These are phyloP conservation scores for Cordyceps fumosorosea DNA, from an alignment of 2,329 filamentous ascomycete species.

Conservation along the genomic window DNA sequence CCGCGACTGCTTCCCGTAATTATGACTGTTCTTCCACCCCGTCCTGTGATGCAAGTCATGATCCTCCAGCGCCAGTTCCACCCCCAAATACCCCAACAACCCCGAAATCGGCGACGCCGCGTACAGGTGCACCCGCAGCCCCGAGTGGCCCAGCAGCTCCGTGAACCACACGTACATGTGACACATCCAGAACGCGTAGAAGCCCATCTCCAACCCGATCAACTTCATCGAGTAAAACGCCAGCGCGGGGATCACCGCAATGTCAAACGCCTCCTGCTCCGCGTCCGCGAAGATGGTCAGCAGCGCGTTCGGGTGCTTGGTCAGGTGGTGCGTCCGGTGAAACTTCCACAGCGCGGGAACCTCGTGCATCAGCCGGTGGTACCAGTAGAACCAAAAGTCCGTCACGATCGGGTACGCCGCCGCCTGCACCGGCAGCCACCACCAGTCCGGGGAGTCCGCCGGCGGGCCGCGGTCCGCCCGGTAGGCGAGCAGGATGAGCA, in stretches of 20 bases:
- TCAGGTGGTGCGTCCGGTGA: slow-evolving; percentile 39
- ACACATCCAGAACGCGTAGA: slow-evolving; percentile 41
- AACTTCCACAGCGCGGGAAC: slow-evolving; percentile 28
- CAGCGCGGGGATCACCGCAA: slow-evolving; percentile 32
- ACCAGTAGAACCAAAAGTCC: slow-evolving; percentile 36
- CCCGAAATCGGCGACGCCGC: slow-evolving; percentile 29
- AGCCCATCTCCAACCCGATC: slow-evolving; percentile 34
- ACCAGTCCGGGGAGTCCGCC: slow-evolving; percentile 17
- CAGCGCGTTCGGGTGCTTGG: slow-evolving; percentile 35
- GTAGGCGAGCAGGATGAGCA: slow-evolving; percentile 21
- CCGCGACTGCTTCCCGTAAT: slow-evolving; percentile 10
- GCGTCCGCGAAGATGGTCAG: slow-evolving; percentile 35
- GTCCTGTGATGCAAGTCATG: slow-evolving; percentile 34
- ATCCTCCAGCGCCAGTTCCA: slow-evolving; percentile 35
- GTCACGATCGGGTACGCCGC: slow-evolving; percentile 30
- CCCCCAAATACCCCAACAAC: slow-evolving; percentile 26
- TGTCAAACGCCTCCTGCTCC: slow-evolving; percentile 37
- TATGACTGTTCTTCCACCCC: slow-evolving; percentile 23
- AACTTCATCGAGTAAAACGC: slow-evolving; percentile 29
- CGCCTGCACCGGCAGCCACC: slow-evolving; percentile 25
- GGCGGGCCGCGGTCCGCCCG: slow-evolving; percentile 8
- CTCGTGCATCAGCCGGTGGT: slow-evolving; percentile 37
- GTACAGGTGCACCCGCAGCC: slow-evolving; percentile 29
- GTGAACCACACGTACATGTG: slow-evolving; percentile 36
- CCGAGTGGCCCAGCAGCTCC: slow-evolving; percentile 33